Evolutionary conservation across 2,329 filamentous ascomycete species (phyloP), one percentile per base, ranked within the genome.

Genomic region (Lachnellula subtilissima): DNA sequence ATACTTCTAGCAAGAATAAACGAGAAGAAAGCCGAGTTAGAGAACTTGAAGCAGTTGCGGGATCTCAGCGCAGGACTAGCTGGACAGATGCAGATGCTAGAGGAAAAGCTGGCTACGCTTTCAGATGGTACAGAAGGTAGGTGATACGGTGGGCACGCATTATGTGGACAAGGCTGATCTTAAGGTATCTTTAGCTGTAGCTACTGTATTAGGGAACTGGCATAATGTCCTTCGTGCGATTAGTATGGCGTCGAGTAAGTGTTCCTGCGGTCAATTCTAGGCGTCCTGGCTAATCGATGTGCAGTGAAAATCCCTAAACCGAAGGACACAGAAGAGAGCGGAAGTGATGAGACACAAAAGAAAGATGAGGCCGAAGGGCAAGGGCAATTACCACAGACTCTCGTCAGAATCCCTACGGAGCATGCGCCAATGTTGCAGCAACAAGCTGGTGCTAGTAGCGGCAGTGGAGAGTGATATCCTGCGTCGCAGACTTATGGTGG

Each of bases 191-290:
- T 53, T 69, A 91, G 89, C 88, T 58, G 90, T 95, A 66, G 89
- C 90, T 40, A 82, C 86, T n/a, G 89, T 95, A 22, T 77, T 95
- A 69, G 83, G 86, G 52, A 95, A 94, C 71, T 95, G 90, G 90
- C 87, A 92, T 71, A 92, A 90, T 65, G 89, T 95, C 61, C 78
- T 95, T 58, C 80, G 87, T 62, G 89, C 89, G 43, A 92, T 95
- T 67, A 88, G 88, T 68, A 92, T 94, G 88, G 90, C 90, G 59
- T 92, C 88, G 58, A 81, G 89, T 92, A 78, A 68, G 84, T 75
- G 28, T 54, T 12, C 12, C 7, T 37, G 25, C 52, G 25, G 22
- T 19, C 36, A 53, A 25, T 39, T 22, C n/a, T 48, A 17, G 1
- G 5, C 22, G n/a, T 28, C 52, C 55, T 58, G 57, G 55, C 55